phyloP scores from a whole-genome alignment of 257 asterid genomes.

The Hygrophila difformis region DNA sequence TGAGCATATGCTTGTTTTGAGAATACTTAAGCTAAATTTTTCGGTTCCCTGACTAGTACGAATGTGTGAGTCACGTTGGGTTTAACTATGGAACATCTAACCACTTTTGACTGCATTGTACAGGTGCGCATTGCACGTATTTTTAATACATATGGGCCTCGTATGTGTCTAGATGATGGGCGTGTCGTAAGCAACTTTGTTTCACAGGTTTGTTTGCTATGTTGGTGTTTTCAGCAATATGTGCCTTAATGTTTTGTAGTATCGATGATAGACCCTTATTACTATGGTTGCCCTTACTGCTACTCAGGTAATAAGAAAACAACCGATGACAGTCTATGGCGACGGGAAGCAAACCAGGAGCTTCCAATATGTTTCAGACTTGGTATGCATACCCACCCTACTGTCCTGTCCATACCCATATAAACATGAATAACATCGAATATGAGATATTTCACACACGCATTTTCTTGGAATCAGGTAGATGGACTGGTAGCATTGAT shows the following conservation, averaged over 20 bases:
- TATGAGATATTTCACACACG: background rate
- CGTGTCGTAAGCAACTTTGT: conserved; percentile 99
- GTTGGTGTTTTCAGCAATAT: conserved; percentile 15
- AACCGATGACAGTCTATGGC: conserved; percentile 87
- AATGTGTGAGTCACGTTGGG: too few species aligned
- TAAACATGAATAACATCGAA: too few species aligned
- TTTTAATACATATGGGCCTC: conserved; percentile 95
- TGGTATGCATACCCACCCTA: conserved; percentile 71
- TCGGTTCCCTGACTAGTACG: background rate
- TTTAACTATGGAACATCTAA: too few species aligned
- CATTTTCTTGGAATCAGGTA: conserved; percentile 23
- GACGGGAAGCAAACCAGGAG: conserved; percentile 96
- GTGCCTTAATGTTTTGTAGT: conserved; percentile 1
- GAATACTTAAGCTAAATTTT: too few species aligned
- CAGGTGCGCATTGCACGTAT: conserved; percentile 98
- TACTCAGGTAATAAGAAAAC: conserved; percentile 77
- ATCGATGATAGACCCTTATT: background rate
- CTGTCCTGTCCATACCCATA: background rate
- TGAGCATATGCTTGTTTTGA: too few species aligned
- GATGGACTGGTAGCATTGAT: conserved; percentile 61
- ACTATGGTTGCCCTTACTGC: conserved; percentile 11
- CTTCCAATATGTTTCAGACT: conserved; percentile 86
- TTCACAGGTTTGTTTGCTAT: conserved; percentile 59
- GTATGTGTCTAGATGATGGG: conserved; percentile 97
- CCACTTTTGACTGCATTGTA: conserved; percentile 18